Evolutionary conservation across 1,284 basidiomycete species (phyloP).

Genomic region (Irpex lacteus): DNA sequence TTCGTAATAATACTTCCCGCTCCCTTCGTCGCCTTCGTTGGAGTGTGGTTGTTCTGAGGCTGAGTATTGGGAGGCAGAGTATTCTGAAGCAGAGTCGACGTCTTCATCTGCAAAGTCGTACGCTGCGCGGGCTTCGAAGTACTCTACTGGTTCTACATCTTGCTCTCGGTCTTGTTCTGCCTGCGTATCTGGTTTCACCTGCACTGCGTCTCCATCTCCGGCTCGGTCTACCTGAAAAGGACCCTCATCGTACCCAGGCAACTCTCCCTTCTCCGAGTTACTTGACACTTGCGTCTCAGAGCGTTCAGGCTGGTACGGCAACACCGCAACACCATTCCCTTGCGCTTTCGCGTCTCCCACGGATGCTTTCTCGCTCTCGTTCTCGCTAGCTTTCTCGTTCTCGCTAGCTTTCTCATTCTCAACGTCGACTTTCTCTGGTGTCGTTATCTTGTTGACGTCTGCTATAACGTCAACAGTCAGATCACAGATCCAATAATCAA

Average conservation of each 20-base stretch:
- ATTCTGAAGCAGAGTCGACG: background rate
- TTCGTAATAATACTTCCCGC: background rate
- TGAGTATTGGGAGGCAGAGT: too few relatives aligned
- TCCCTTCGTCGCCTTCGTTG: too few relatives aligned
- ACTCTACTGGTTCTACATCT: too few relatives aligned
- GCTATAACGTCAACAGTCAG: too few relatives aligned
- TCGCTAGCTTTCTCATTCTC: background rate
- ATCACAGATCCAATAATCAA: too few relatives aligned
- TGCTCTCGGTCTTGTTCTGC: background rate
- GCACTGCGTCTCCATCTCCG: background rate
- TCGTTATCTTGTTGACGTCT: too few relatives aligned
- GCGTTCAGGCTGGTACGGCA: too few relatives aligned
- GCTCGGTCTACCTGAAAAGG: background rate
- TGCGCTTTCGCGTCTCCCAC: background rate
- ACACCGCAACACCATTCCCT: background rate
- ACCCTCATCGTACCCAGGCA: too few relatives aligned
- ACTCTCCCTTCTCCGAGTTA: background rate
- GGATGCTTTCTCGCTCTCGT: background rate
- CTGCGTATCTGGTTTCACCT: background rate
- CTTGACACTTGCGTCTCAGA: background rate
- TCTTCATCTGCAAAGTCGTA: background rate
- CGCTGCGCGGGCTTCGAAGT: background rate
- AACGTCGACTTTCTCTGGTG: too few relatives aligned
- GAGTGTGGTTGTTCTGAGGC: too few relatives aligned
- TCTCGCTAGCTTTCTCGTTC: background rate